Base-by-base conservation (phyloP, 257 asterid species). In the Nicotiana undulata region DNA sequence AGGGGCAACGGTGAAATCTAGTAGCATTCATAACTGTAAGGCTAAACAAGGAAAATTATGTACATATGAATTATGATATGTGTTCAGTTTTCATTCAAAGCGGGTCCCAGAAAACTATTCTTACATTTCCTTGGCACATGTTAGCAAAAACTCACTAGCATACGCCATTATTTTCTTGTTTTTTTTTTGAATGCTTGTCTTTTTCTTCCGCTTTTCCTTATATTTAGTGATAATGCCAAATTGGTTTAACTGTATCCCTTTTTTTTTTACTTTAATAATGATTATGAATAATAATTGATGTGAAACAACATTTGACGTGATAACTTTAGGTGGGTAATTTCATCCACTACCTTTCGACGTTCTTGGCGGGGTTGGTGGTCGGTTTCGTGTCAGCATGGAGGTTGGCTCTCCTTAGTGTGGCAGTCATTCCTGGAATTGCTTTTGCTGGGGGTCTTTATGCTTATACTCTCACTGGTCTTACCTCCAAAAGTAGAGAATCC, bases 311-410 rank as follows among this genome's bases (percentile, higher is more conserved):
- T 53, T 11, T 70, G 13, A 11, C 20, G 31, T 76, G 63, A 55
- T 20, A 59, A 66, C 72, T 76, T 31, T 84, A 96, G 99, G 98
- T 96, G 85, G 99, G 99, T 40, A 94, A 96, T 81, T 96, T 96
- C 90, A 93, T 96, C 66, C 99, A 96, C 84, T 96, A 96, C 87
- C 97, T 94, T 12, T 96, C 99, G 15, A 96, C 99, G 0, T 96
- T 96, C 81, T 83, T 94, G 97, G 98, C 99, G 63, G 99, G 99
- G 31, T 86, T 96, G 89, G 99, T 93, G 87, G 99, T 96, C 65
- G 99, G 99, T 84, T 96, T 96, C 77, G 98, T 96, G 83, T 90
- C 98, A 29, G 98, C 98, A 46, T 96, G 99, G 99, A 86, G 88
- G 92, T 89, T 96, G 34, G 99, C 99, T 26, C 88, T 94, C 29